These are phyloP conservation scores for Plasmodium malariae DNA, from an alignment of 169 alveolate genomes.

Conservation along the genomic window DNA sequence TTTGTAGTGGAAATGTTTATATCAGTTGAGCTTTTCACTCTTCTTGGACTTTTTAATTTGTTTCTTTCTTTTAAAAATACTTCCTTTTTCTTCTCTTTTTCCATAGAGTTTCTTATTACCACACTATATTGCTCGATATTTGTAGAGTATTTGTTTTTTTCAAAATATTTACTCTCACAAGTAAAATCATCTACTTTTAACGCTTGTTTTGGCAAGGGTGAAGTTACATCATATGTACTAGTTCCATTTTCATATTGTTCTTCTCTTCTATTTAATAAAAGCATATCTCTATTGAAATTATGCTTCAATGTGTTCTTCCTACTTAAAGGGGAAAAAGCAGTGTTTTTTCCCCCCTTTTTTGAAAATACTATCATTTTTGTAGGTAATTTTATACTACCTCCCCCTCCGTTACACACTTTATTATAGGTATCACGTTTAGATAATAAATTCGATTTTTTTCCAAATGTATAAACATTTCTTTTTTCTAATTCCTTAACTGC, in stretches of 20 bases:
- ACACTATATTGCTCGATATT: neutral
- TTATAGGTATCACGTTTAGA: neutral
- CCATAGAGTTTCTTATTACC: neutral
- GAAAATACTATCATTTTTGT: neutral
- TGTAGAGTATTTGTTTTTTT: neutral
- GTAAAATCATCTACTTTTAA: constrained; percentile 3
- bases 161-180: neutral
- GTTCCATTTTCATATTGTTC: neutral
- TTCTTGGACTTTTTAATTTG: neutral
- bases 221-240: neutral
- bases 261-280: neutral
- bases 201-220: neutral
- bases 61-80: neutral
- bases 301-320: neutral
- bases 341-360: neutral
- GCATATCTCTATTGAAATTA: neutral
- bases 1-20: neutral
- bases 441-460: too few relatives aligned
- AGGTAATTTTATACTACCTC: neutral
- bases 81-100: constrained; percentile 1
- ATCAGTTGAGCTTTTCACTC: neutral
- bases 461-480: too few relatives aligned
- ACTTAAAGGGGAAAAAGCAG: neutral
- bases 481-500: too few relatives aligned
- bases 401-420: neutral